These are phyloP conservation scores for Epichloe aotearoae DNA, from an alignment of 2,329 filamentous ascomycete genomes.

Conservation along the genomic window DNA sequence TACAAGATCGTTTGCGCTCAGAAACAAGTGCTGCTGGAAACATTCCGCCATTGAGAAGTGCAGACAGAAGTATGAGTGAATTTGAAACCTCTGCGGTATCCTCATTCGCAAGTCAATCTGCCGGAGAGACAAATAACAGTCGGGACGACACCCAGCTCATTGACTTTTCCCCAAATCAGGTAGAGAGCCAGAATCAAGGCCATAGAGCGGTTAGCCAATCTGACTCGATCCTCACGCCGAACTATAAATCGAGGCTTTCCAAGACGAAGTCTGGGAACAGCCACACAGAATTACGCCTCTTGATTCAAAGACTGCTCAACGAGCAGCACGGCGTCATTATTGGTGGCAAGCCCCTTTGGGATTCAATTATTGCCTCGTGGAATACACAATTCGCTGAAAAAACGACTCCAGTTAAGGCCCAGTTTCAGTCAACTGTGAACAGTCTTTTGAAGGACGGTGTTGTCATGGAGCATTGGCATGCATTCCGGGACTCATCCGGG, in stretches of 20 bases:
- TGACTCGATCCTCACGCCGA: background rate
- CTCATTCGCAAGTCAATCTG: background rate
- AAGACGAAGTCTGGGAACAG: background rate
- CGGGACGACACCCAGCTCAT: background rate
- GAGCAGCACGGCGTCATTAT: constrained; percentile 34
- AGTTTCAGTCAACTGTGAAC: constrained; percentile 25
- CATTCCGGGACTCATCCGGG: constrained; percentile 27
- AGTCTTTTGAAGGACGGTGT: constrained; percentile 23
- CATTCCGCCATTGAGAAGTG: background rate
- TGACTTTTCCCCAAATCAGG: background rate
- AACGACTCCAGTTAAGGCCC: constrained; percentile 26
- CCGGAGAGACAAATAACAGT: background rate
- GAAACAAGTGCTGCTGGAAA: background rate
- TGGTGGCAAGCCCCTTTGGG: constrained; percentile 35
- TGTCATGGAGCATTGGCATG: constrained; percentile 29
- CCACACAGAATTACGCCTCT: constrained; percentile 3
- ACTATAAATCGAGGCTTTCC: background rate
- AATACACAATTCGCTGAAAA: constrained; percentile 25
- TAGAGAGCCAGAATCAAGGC: background rate
- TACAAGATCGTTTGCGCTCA: background rate
- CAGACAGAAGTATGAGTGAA: background rate
- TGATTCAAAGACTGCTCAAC: constrained; percentile 17
- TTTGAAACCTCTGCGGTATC: background rate
- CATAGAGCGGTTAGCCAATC: background rate
- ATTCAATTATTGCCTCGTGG: constrained; percentile 33